These are phyloP conservation scores for Sugiyamaella boreocaroliniensis DNA, from an alignment of 805 yeast species.

Conservation along the genomic window DNA sequence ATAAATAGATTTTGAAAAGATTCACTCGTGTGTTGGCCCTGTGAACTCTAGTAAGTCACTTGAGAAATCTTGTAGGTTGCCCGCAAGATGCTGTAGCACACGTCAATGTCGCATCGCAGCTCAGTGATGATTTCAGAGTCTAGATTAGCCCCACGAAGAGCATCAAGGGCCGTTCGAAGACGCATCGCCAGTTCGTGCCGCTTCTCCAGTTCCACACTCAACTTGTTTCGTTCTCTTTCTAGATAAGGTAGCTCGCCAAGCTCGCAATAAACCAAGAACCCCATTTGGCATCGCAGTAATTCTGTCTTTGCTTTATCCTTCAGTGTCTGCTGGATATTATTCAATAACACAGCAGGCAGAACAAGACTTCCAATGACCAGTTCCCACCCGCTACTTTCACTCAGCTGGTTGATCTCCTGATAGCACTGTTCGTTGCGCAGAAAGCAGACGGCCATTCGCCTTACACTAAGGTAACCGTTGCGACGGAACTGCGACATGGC, in stretches of 20 bases:
- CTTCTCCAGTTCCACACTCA: neutral
- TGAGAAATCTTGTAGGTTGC: neutral
- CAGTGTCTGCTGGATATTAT: neutral
- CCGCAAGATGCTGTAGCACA: neutral
- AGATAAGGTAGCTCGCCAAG: neutral
- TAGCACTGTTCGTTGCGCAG: too few species aligned
- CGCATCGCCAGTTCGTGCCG: neutral
- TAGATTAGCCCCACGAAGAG: neutral
- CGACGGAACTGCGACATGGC: too few species aligned
- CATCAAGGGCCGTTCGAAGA: neutral
- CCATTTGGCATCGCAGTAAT: neutral
- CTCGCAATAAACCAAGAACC: neutral
- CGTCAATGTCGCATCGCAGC: neutral
- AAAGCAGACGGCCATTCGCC: too few species aligned
- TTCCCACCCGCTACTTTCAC: too few species aligned
- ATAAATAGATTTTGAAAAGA: too few species aligned
- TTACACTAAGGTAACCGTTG: too few species aligned
- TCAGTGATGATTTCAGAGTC: neutral
- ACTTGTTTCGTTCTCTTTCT: neutral
- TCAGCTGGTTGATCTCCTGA: too few species aligned
- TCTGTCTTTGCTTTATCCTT: neutral
- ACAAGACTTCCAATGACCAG: neutral
- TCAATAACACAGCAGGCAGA: neutral
- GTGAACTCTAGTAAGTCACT: neutral
- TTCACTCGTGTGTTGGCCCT: neutral